A percentile compares a stretch with the other conserved stretches of the same genome.
phyloP scores from a whole-genome alignment of 2,329 filamentous ascomycete genomes.

The Sporothrix protearum region DNA sequence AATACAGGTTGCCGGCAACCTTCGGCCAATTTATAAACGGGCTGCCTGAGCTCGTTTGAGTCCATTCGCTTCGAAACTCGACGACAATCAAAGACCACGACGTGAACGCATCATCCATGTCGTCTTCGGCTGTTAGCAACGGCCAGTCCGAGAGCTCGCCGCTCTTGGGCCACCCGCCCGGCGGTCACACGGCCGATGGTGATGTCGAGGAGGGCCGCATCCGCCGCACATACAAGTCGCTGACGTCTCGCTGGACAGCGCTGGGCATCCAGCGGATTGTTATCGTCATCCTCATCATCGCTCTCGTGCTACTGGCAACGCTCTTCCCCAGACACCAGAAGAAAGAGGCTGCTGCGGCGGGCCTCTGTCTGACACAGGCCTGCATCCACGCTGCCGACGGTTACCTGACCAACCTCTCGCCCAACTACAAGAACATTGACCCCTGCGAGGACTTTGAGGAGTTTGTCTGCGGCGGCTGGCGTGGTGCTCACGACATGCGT shows the following conservation, averaged over 20 bases:
- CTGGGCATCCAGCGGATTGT: constrained; percentile 10
- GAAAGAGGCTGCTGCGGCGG: constrained; percentile 21
- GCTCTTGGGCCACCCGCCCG: constrained; percentile 11
- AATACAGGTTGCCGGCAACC: not conserved
- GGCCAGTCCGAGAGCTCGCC: constrained; percentile 16
- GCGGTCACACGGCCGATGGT: not conserved
- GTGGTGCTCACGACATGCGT: constrained; percentile 60
- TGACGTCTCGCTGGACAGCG: not conserved
- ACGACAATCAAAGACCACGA: not conserved
- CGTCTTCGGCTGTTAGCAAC: not conserved
- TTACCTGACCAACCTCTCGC: constrained; percentile 59
- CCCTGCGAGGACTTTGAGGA: constrained; percentile 67
- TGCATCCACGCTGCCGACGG: constrained; percentile 62
- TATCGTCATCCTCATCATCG: constrained; percentile 2
- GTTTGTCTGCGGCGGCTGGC: constrained; percentile 65
- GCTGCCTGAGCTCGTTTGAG: not conserved
- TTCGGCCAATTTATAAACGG: not conserved
- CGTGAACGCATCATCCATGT: not conserved
- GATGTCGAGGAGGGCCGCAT: not conserved
- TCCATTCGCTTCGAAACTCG: not conserved
- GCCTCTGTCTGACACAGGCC: constrained; percentile 54
- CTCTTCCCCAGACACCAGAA: constrained; percentile 10
- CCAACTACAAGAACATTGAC: constrained; percentile 58
- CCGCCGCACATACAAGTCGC: constrained; percentile 14
- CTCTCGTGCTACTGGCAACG: constrained; percentile 16